Evolutionary conservation across 2,329 filamentous ascomycete genomes (phyloP), one percentile per base, ranked within the genome.

Genomic region (Metarhizium brunneum): DNA sequence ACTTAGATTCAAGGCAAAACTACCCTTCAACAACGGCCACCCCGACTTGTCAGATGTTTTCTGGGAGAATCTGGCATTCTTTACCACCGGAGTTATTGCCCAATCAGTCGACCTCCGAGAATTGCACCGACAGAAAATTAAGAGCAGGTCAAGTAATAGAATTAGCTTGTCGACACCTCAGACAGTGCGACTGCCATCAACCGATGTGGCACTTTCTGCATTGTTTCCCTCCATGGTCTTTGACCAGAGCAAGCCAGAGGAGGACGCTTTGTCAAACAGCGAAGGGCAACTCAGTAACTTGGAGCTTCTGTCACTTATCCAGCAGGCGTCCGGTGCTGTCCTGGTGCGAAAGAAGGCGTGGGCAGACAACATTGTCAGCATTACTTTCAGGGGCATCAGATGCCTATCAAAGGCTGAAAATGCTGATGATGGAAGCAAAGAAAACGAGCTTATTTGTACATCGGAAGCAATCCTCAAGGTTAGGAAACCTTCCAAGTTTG

Each of bases 321-420:
- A 54, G 32, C 61, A 55, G 36, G 57, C 55, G n/a, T 56, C 60
- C 4, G 62, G 57, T 20, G 60, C 57, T 54, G 35, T 57, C 48
- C 32, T 59, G 45, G 50, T 63, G 8, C 32, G 29, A 20, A 71
- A 67, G 56, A 68, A 66, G 38, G 68, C 73, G 3, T 87, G 84
- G 84, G 83, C 82, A 2, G 73, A 76, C 45, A 78, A 87, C 57
- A 75, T 76, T 40, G 74, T 88, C 32, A 76, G 77, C 52, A 72
- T 88, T 52, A 74, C 73, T n/a, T 85, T 84, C 63, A 76, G 71
- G 57, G 77, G 74, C 14, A 68, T 80, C 30, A 70, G 71, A 56
- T 59, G 62, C 1, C 57, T 61, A 25, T 42, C 57, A 1, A 57
- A 55, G 53, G 35, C 54, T 11, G 56, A 50, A 16, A 56, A 60